Evolutionary conservation across 352 stramenopile genomes (phyloP), one percentile per base, ranked within the genome.

Genomic region (Plasmopara halstedii): DNA sequence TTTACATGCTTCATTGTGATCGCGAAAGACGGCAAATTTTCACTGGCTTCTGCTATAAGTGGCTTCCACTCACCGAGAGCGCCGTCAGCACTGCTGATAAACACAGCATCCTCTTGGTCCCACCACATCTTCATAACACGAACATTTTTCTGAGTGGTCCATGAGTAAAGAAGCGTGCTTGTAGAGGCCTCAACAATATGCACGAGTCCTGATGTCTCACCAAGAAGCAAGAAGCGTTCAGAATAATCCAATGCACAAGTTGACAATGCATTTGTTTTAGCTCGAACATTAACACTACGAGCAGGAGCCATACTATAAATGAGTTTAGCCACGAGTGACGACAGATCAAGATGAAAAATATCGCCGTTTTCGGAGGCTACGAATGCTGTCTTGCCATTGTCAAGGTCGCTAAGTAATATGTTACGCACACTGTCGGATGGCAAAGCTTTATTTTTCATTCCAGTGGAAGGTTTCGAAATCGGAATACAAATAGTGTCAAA

Each of bases 61-160:
- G 62, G 44, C 4, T 47, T 54, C 78, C 80, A 94, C 47, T 92
- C 80, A 27, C 47, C 46, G 6, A 94, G 58, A n/a, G 55, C 54
- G 1, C 80, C 71, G 31, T 78, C 77, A 5, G 73, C 72, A 36
- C 61, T 71, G 42, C 73, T 74, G 6, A 82, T 70, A 44, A 89
- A 76, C 1, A 92, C 44, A 20, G 70, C 66, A n/a, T 56, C 49
- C 32, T 50, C 37, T 6, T 70, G 33, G 17, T 73, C 45, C 73
- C 77, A 89, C 67, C 73, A 81, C 23, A 91, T 62, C 45, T 86
- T 88, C 62, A 91, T 77, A 43, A 89, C 58, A 3, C 80, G 70
- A 32, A 58, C 26, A 7, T 69, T 69, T 1, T 38, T 19, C 43
- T 87, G 75, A 1, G 73, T 67, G 43, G 59, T 71, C 77, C 76